These are phyloP conservation scores for Adiantum capillusveneris DNA, from an alignment of 75 land plant species.

Conservation along the genomic window DNA sequence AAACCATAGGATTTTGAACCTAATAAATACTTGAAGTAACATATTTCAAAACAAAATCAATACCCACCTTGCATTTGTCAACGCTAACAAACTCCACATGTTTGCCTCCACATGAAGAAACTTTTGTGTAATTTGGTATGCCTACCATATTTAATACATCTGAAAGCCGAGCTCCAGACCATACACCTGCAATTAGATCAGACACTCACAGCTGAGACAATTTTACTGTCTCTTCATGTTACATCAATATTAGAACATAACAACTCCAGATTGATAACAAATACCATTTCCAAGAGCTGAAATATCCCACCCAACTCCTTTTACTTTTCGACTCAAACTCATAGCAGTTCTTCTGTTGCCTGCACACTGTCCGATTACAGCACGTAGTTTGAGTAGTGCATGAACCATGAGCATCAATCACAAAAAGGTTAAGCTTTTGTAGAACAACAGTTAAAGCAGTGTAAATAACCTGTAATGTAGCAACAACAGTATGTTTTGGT, in stretches of 20 bases:
- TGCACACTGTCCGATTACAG: slow-evolving; percentile 63
- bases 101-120: slow-evolving; percentile 58
- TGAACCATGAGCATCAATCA: neutral
- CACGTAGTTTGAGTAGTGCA: neutral
- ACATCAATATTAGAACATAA: no score
- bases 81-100: slow-evolving; percentile 95
- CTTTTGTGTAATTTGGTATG: slow-evolving; percentile 34
- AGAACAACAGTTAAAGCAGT: no score
- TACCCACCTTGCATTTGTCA: slow-evolving; percentile 69
- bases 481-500: slow-evolving; percentile 76
- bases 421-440: neutral
- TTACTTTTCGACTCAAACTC: slow-evolving; percentile 70
- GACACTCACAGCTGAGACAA: no score
- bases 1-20: no score
- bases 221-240: no score
- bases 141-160: slow-evolving; percentile 84
- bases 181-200: slow-evolving; percentile 44
- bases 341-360: slow-evolving; percentile 95
- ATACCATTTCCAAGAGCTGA: slow-evolving; percentile 92
- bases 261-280: no score
- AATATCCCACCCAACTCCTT: slow-evolving; percentile 96
- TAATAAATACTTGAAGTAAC: no score
- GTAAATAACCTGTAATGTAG: slow-evolving; percentile 72
- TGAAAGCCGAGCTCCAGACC: slow-evolving; percentile 91
- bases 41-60: no score